phyloP scores from a whole-genome alignment of 192 early-diverging fungal species.

The Coemansia sp. region DNA sequence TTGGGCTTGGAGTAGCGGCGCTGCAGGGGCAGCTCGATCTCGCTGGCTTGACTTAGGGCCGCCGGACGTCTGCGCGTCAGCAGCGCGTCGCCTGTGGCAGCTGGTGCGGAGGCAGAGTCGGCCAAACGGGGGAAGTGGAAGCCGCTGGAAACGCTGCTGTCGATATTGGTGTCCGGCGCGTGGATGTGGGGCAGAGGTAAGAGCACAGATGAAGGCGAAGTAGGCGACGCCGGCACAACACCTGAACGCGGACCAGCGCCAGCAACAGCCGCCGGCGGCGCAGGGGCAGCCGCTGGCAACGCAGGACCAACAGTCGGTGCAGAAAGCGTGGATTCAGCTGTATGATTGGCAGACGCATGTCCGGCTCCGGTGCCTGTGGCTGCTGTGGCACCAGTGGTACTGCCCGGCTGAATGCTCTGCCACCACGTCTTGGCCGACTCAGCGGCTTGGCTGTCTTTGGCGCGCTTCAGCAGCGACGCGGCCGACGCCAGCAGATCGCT shows the following conservation, averaged over 20 bases:
- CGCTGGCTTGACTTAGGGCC: slow-evolving; percentile 21
- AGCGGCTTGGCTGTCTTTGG: slow-evolving; percentile 46
- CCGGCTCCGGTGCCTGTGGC: no score
- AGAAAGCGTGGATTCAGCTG: no score
- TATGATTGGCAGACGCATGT: no score
- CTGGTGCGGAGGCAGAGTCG: slow-evolving; percentile 8
- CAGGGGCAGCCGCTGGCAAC: no score
- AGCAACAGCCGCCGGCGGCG: no score
- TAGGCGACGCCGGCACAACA: background rate
- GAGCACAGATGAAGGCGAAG: no score
- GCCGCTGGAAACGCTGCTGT: slow-evolving; percentile 12
- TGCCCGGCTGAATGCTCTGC: no score
- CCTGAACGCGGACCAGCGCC: background rate
- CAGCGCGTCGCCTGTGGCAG: slow-evolving; percentile 20
- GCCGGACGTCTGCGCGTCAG: slow-evolving; percentile 35
- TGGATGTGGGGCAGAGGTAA: background rate
- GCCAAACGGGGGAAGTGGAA: slow-evolving; percentile 22
- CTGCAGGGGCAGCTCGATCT: slow-evolving; percentile 25
- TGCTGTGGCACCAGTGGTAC: no score
- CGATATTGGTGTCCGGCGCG: background rate
- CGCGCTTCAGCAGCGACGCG: slow-evolving; percentile 35
- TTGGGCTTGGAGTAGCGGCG: slow-evolving; percentile 22
- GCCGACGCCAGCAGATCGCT: slow-evolving; percentile 30
- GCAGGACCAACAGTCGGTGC: no score
- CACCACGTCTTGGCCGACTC: slow-evolving; percentile 51